Evolutionary conservation across 1,284 basidiomycete species (phyloP).

Genomic region (Ceratobasidium sp.): DNA sequence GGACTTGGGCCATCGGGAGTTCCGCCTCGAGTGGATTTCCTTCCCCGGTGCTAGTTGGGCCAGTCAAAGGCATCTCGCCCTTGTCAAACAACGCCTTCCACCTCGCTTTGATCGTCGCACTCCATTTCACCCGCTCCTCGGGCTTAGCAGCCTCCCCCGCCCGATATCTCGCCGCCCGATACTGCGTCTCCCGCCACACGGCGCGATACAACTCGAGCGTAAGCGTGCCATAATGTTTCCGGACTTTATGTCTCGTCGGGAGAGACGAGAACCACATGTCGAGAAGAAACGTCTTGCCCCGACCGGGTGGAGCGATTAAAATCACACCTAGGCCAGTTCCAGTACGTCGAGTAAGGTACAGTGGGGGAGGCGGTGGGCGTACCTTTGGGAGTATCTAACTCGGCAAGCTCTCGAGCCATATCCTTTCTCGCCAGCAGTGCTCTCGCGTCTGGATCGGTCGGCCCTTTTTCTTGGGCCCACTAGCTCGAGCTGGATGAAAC

Average conservation of each 20-base stretch:
- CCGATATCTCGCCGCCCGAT: constrained; percentile 56
- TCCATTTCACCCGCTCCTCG: constrained; percentile 55
- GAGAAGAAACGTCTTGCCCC: constrained; percentile 69
- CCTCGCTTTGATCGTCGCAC: constrained; percentile 56
- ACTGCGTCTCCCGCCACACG: constrained; percentile 67
- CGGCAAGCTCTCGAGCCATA: constrained; percentile 68
- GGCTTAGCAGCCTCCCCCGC: constrained; percentile 45
- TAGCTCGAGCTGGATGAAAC: constrained; percentile 37
- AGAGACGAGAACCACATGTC: constrained; percentile 72
- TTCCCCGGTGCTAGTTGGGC: constrained; percentile 58
- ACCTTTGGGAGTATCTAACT: constrained; percentile 68
- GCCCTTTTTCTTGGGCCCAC: constrained; percentile 54
- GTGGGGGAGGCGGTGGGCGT: constrained; percentile 44
- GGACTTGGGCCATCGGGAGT: constrained; percentile 58
- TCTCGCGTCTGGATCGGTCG: constrained; percentile 47
- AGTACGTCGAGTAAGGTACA: background rate
- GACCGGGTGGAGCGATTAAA: constrained; percentile 63
- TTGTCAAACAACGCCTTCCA: constrained; percentile 54
- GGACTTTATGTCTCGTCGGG: constrained; percentile 68
- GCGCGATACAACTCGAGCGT: constrained; percentile 74
- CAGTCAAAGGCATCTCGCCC: constrained; percentile 49
- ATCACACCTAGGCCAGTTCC: constrained; percentile 56
- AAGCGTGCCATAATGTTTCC: constrained; percentile 75
- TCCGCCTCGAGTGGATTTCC: constrained; percentile 49
- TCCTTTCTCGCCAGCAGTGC: constrained; percentile 65